phyloP scores from a whole-genome alignment of 306 rosid genomes.

The Pyrus bretschneideri region DNA sequence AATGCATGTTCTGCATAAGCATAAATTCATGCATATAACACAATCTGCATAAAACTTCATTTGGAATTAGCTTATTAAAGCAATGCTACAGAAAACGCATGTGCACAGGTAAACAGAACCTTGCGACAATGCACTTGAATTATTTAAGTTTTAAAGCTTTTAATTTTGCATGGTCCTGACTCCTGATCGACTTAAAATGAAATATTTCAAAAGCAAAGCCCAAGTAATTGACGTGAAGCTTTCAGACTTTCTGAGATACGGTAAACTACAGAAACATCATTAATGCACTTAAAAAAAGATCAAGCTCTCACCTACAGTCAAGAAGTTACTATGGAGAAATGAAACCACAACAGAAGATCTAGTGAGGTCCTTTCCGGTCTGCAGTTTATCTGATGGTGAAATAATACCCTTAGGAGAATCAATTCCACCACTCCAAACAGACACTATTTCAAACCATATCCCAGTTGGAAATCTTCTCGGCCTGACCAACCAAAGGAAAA shows the following conservation, averaged over 20 bases:
- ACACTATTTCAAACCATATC: slow-evolving; percentile 71
- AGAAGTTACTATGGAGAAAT: slow-evolving; percentile 68
- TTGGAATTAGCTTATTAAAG: neutral
- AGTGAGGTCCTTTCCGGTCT: slow-evolving; percentile 22
- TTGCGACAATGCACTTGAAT: neutral
- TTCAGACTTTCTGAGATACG: neutral
- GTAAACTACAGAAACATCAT: slow-evolving; percentile 9
- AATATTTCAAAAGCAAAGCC: neutral
- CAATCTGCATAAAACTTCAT: neutral
- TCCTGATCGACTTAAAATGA: neutral
- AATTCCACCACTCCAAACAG: slow-evolving; percentile 33
- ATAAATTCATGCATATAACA: neutral
- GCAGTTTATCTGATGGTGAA: slow-evolving; percentile 28
- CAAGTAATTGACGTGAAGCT: neutral
- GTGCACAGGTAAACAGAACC: neutral
- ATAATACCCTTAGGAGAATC: slow-evolving; percentile 18
- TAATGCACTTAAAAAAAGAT: slow-evolving; percentile 12
- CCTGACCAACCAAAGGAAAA: slow-evolving; percentile 63
- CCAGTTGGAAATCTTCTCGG: slow-evolving; percentile 76
- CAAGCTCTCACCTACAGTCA: slow-evolving; percentile 63
- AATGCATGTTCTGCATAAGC: neutral
- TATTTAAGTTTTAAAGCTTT: neutral
- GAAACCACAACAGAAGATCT: slow-evolving; percentile 56
- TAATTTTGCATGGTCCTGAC: neutral
- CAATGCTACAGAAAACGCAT: neutral